Conservation (phyloP, 2,329 filamentous ascomycete species). For the Dactylellina haptotyla region DNA sequence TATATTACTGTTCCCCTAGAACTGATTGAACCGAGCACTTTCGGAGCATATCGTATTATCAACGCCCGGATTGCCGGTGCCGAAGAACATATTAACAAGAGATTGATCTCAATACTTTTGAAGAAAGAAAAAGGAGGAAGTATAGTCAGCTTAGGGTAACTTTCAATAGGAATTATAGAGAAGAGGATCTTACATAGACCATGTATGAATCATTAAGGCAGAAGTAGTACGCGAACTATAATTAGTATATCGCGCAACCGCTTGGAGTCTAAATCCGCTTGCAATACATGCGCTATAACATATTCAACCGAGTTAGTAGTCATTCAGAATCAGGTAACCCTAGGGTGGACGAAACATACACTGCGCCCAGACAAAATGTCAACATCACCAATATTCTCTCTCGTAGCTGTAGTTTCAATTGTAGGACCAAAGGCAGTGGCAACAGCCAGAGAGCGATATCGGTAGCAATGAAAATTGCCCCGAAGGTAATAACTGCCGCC, state of each 20-base stretch:
- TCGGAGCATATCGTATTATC: slow-evolving; percentile 18
- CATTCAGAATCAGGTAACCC: not conserved
- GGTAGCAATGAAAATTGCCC: slow-evolving; percentile 22
- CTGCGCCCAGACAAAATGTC: slow-evolving; percentile 11
- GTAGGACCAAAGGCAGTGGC: slow-evolving; percentile 25
- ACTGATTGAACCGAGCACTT: not conserved
- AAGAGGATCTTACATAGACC: slow-evolving; percentile 16
- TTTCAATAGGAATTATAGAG: not conserved
- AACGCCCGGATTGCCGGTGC: slow-evolving; percentile 22
- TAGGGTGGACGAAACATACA: slow-evolving; percentile 7
- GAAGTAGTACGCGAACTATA: not conserved
- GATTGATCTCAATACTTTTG: slow-evolving; percentile 30
- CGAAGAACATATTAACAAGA: slow-evolving; percentile 23
- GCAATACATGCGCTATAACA: slow-evolving; percentile 15
- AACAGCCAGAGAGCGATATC: slow-evolving; percentile 26
- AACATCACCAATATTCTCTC: slow-evolving; percentile 18
- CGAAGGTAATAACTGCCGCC: not conserved
- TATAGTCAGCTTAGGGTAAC: not conserved
- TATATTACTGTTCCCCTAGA: not conserved
- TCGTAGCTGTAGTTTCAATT: slow-evolving; percentile 8
- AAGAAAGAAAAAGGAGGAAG: not conserved
- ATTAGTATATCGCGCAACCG: slow-evolving; percentile 8
- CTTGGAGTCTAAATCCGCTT: slow-evolving; percentile 10
- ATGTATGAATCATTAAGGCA: slow-evolving; percentile 4
- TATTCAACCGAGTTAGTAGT: not conserved